A percentile compares a stretch with the other conserved stretches of the same genome.
phyloP scores from a whole-genome alignment of 208 protist species.

The Trypanosoma grayi region DNA sequence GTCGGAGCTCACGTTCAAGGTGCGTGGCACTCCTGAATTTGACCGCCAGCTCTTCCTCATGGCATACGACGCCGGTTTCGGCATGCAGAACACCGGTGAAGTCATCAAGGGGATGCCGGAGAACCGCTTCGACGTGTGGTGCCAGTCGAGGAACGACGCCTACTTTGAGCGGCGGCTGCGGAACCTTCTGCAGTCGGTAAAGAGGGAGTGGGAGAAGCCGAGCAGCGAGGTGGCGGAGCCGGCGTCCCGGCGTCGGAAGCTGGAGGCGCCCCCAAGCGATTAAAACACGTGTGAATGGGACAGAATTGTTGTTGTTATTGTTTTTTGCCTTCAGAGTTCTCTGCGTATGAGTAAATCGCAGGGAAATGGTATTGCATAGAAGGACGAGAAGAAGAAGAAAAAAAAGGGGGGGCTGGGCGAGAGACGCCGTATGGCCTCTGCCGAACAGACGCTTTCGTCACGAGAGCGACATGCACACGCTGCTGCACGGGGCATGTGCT shows the following conservation, averaged over 20 bases:
- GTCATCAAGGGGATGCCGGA: constrained; percentile 53
- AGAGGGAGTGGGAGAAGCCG: constrained; percentile 69
- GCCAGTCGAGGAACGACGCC: constrained; percentile 48
- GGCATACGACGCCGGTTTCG: constrained; percentile 70
- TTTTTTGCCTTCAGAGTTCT: too few species aligned
- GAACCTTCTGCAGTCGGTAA: constrained; percentile 56
- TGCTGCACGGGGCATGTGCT: too few species aligned
- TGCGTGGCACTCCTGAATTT: constrained; percentile 31
- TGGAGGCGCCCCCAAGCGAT: constrained; percentile 5
- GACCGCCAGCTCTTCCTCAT: constrained; percentile 75
- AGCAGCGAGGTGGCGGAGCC: constrained; percentile 7
- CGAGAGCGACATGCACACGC: too few species aligned
- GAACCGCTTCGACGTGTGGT: constrained; percentile 84
- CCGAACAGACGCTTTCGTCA: too few species aligned
- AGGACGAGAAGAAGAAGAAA: too few species aligned
- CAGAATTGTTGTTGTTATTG: too few species aligned
- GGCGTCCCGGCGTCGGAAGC: constrained; percentile 6
- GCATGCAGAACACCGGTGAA: constrained; percentile 30
- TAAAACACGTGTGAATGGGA: too few species aligned
- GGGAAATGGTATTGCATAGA: too few species aligned
- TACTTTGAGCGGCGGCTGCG: constrained; percentile 65
- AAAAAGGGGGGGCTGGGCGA: too few species aligned
- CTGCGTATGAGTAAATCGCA: too few species aligned
- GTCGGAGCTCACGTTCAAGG: constrained; percentile 52
- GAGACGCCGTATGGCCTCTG: too few species aligned